Evolutionary conservation across 805 yeast genomes (phyloP).

Genomic region (Schwanniomyces vanrijiae): DNA sequence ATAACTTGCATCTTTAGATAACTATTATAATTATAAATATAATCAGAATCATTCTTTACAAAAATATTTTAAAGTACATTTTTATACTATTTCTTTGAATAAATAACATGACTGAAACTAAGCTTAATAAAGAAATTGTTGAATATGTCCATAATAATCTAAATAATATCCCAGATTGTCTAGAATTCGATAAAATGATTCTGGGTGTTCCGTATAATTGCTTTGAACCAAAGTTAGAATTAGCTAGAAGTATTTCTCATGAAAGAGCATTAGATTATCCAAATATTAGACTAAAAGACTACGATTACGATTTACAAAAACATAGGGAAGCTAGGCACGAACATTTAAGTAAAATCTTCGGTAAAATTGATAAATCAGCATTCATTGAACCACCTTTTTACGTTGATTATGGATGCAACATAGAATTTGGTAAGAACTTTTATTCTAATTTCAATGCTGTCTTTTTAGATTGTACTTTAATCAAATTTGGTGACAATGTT

Average conservation of each 20-base stretch:
- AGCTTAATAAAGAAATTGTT: conserved; percentile 31
- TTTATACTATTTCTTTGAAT: too few species aligned
- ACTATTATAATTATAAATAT: too few species aligned
- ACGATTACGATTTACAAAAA: conserved; percentile 22
- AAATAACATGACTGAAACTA: conserved; percentile 4
- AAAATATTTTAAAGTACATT: too few species aligned
- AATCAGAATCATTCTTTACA: too few species aligned
- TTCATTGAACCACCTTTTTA: conserved; percentile 58
- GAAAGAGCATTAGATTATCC: conserved; percentile 37
- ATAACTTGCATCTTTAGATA: background rate
- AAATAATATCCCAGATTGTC: conserved; percentile 32
- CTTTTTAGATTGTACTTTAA: conserved; percentile 59
- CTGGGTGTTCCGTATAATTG: conserved; percentile 48
- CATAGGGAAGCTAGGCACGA: conserved; percentile 36
- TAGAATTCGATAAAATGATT: conserved; percentile 57
- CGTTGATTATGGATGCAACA: conserved; percentile 69
- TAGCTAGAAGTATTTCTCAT: conserved; percentile 29
- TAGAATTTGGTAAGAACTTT: conserved; percentile 54
- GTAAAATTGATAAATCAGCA: conserved; percentile 40
- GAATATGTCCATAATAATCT: conserved; percentile 33
- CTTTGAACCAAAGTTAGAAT: conserved; percentile 24
- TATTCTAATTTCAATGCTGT: conserved; percentile 59
- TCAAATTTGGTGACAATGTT: conserved; percentile 60
- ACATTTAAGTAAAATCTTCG: conserved; percentile 44
- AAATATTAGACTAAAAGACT: conserved; percentile 31